Evolutionary conservation across 2,329 filamentous ascomycete genomes (phyloP).

Genomic region (Colletotrichum echinochloae): DNA sequence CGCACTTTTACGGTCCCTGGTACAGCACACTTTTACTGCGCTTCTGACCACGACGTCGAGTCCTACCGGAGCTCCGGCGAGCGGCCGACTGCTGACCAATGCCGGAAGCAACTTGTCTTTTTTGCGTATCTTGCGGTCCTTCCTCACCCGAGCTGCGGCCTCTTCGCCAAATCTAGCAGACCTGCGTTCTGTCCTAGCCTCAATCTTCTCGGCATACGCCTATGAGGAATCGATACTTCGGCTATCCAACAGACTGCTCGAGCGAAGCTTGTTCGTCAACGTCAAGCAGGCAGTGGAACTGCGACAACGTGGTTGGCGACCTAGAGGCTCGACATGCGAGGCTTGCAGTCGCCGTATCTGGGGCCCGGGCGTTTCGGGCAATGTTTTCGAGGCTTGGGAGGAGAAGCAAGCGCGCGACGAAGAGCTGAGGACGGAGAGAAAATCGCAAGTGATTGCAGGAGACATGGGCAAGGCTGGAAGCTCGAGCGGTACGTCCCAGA

Average conservation of each 20-base stretch:
- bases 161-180: constrained; percentile 89
- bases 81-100: constrained; percentile 52
- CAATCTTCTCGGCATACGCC: constrained; percentile 94
- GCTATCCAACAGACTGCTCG: constrained; percentile 87
- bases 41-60: constrained; percentile 81
- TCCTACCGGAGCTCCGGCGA: constrained; percentile 50
- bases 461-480: constrained; percentile 53
- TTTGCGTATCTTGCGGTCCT: constrained; percentile 87
- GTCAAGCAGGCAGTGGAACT: constrained; percentile 80
- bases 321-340: constrained; percentile 87
- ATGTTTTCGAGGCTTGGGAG: constrained; percentile 87
- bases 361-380: constrained; percentile 85
- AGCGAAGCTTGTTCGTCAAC: constrained; percentile 88
- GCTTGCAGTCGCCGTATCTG: constrained; percentile 85
- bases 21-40: constrained; percentile 92
- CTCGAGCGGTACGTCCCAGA: constrained; percentile 26
- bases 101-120: constrained; percentile 78
- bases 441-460: constrained; percentile 51
- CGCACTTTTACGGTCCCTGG: constrained; percentile 77
- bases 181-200: constrained; percentile 83
- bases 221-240: constrained; percentile 92
- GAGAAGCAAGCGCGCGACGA: constrained; percentile 65
- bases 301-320: constrained; percentile 89
- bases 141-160: constrained; percentile 83
- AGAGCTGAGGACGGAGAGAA: constrained; percentile 57